Conservation (phyloP, 768 basidiomycete genomes). For the Boletellus sp. region DNA sequence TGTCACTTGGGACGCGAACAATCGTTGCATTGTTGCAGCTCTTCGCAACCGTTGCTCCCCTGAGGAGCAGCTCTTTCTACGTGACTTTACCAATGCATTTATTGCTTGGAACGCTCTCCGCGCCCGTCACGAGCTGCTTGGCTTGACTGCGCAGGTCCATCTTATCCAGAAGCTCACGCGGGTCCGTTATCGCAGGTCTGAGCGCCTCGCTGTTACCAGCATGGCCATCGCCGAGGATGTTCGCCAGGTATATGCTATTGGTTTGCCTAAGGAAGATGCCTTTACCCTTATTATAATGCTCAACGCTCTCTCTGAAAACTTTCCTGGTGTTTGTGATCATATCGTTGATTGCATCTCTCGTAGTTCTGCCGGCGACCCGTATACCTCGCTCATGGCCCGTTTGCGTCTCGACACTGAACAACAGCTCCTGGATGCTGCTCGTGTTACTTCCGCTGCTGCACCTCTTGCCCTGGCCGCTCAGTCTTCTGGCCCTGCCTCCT, state of each 20-base stretch:
- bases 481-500: not conserved
- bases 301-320: conserved; percentile 8
- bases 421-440: not conserved
- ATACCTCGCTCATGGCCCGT: not conserved
- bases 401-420: not conserved
- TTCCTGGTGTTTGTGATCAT: conserved; percentile 6
- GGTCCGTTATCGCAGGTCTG: conserved; percentile 1
- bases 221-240: conserved; percentile 7
- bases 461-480: not conserved
- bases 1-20: conserved; percentile 3
- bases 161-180: conserved; percentile 15
- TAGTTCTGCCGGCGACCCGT: not conserved
- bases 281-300: conserved; percentile 13
- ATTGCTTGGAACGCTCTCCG: conserved; percentile 10
- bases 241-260: conserved; percentile 16
- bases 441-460: not conserved
- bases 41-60: not conserved
- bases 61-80: not conserved
- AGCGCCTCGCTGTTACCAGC: not conserved
- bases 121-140: conserved; percentile 15
- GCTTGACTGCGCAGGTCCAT: conserved; percentile 13
- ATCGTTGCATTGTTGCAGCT: not conserved
- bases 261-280: conserved; percentile 8
- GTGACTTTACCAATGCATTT: not conserved
- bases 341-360: conserved; percentile 1